phyloP scores from a whole-genome alignment of 2,329 filamentous ascomycete species.

The Tolypocladium pustulatum region DNA sequence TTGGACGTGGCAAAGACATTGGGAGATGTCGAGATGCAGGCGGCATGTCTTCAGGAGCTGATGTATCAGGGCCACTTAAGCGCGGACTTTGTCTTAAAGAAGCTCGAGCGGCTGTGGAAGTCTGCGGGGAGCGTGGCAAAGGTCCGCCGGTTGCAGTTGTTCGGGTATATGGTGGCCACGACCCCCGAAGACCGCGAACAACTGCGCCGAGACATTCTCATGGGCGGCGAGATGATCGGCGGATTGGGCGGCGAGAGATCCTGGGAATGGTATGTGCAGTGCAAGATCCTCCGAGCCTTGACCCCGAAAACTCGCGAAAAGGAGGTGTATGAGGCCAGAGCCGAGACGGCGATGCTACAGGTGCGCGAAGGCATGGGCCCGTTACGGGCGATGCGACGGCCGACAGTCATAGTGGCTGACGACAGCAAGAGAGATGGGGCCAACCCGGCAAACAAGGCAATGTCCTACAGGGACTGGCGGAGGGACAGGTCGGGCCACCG shows the following conservation, averaged over 20 bases:
- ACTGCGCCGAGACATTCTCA: background rate
- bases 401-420: background rate
- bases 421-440: background rate
- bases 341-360: background rate
- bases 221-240: background rate
- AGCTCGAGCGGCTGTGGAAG: background rate
- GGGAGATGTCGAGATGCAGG: background rate
- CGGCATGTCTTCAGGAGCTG: background rate
- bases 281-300: background rate
- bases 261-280: background rate
- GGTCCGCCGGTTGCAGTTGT: background rate
- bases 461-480: background rate
- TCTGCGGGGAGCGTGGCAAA: background rate
- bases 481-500: background rate
- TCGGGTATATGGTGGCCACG: background rate
- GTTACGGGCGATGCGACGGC: background rate
- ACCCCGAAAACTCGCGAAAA: background rate
- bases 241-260: background rate
- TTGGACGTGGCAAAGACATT: background rate
- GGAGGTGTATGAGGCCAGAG: background rate
- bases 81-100: background rate
- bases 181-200: background rate
- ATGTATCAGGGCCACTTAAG: background rate
- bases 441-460: background rate
- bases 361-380: background rate